Evolutionary conservation across 495 filamentous ascomycete genomes (phyloP).

Genomic region (Aspergillus diversus): DNA sequence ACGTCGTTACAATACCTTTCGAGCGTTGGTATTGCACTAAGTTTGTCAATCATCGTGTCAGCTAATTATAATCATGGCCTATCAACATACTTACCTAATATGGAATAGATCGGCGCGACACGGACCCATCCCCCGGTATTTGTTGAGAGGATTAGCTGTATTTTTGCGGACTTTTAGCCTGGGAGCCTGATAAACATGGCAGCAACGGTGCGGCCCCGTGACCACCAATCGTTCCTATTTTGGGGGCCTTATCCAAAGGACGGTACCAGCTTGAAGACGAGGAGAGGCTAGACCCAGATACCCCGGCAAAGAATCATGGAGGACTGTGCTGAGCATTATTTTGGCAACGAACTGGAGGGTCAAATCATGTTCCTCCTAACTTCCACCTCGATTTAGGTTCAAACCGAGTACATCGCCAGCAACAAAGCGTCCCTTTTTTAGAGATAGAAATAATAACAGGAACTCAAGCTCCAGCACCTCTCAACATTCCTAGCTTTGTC

Average conservation of each 20-base stretch:
- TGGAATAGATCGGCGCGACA: conserved; percentile 8
- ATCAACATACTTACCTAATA: not conserved
- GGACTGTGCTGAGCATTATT: too few relatives aligned
- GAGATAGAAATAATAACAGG: too few relatives aligned
- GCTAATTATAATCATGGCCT: conserved; percentile 6
- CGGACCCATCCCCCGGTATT: conserved; percentile 32
- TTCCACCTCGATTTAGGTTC: too few relatives aligned
- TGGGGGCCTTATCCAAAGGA: not conserved
- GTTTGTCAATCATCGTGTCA: not conserved
- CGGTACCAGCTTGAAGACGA: not conserved
- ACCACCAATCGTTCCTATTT: not conserved
- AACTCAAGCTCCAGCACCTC: too few relatives aligned
- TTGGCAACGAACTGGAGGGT: too few relatives aligned
- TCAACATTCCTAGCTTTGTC: too few relatives aligned
- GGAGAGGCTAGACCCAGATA: not conserved
- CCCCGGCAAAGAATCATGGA: not conserved
- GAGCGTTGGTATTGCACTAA: conserved; percentile 19
- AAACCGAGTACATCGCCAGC: too few relatives aligned
- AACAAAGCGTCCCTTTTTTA: too few relatives aligned
- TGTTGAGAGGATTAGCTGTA: conserved; percentile 4
- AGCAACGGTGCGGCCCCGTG: not conserved
- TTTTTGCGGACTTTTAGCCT: not conserved
- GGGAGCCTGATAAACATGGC: conserved; percentile 5
- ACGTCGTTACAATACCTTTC: conserved; percentile 19
- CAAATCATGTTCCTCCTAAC: too few relatives aligned